Percentiles rank a stretch among this genome's conserved stretches.
Evolutionary conservation across 352 stramenopile genomes (phyloP).

Genomic region (Pythium inflatum): DNA sequence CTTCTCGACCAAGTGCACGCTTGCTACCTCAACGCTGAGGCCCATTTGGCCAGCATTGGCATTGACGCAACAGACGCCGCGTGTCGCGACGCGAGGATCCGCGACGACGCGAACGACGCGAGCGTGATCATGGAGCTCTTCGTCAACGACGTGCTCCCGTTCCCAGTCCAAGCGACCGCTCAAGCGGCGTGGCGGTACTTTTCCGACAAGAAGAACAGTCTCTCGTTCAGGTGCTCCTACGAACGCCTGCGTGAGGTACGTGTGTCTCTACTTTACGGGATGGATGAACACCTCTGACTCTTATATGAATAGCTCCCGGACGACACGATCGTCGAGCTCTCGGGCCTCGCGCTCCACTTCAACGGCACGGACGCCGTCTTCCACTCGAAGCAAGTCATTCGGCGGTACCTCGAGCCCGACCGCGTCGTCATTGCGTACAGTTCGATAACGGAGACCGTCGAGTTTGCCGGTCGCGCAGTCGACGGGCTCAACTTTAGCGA

Average conservation of each 20-base stretch:
- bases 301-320: too few relatives aligned
- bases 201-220: conserved; percentile 18
- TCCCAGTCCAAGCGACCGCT: conserved; percentile 4
- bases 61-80: conserved; percentile 15
- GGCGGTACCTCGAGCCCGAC: conserved; percentile 47
- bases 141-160: conserved; percentile 14
- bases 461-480: conserved; percentile 49
- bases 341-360: conserved; percentile 54
- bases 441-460: conserved; percentile 54
- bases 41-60: conserved; percentile 15
- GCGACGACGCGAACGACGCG: conserved; percentile 3
- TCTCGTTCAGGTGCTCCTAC: conserved; percentile 7
- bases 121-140: conserved; percentile 20
- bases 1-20: conserved; percentile 21
- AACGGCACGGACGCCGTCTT: conserved; percentile 50
- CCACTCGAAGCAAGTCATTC: conserved; percentile 50
- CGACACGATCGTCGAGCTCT: conserved; percentile 60
- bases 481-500: conserved; percentile 55
- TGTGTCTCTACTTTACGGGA: conserved; percentile 2
- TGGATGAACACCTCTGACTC: too few relatives aligned
- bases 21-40: conserved; percentile 24
- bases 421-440: conserved; percentile 58
- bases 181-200: conserved; percentile 19
- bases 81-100: conserved; percentile 26
- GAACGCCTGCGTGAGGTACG: conserved; percentile 8